These are phyloP conservation scores for Trichoderma guizhouense DNA, from an alignment of 2,329 filamentous ascomycete genomes.

Conservation along the genomic window DNA sequence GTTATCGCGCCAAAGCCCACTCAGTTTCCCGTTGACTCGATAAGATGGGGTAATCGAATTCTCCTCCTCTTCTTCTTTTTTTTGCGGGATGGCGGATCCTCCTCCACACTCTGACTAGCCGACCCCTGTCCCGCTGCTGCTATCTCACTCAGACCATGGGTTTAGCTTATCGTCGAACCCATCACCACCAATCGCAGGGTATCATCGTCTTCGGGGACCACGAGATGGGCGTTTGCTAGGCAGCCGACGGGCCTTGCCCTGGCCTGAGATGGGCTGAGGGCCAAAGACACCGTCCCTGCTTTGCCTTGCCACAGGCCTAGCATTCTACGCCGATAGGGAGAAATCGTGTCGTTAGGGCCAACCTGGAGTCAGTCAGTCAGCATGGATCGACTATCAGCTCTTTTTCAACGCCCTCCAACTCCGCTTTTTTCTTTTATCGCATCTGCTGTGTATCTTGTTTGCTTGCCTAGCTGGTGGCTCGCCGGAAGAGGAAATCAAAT, in stretches of 20 bases:
- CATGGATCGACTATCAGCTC: neutral
- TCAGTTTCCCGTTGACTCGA: slow-evolving; percentile 37
- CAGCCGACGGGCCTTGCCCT: neutral
- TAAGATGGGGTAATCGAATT: slow-evolving; percentile 41
- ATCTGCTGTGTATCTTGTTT: neutral
- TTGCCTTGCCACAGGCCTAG: neutral
- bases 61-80: neutral
- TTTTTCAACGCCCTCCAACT: neutral
- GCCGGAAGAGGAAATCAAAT: slow-evolving; percentile 13
- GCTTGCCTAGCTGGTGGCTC: neutral
- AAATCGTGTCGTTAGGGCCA: neutral
- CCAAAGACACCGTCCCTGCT: neutral
- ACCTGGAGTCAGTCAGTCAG: neutral
- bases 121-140: slow-evolving; percentile 1
- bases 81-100: slow-evolving; percentile 10
- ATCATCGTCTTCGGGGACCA: neutral
- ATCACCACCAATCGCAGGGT: slow-evolving; percentile 3
- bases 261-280: neutral
- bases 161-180: neutral
- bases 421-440: neutral
- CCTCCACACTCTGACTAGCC: neutral
- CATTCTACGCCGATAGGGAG: neutral
- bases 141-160: neutral
- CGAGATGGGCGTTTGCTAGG: neutral
- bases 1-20: slow-evolving; percentile 2